Percentiles rank a stretch among this genome's conserved stretches.
phyloP scores from a whole-genome alignment of 2,329 filamentous ascomycete genomes.

The Gaeumannomyces tritici region DNA sequence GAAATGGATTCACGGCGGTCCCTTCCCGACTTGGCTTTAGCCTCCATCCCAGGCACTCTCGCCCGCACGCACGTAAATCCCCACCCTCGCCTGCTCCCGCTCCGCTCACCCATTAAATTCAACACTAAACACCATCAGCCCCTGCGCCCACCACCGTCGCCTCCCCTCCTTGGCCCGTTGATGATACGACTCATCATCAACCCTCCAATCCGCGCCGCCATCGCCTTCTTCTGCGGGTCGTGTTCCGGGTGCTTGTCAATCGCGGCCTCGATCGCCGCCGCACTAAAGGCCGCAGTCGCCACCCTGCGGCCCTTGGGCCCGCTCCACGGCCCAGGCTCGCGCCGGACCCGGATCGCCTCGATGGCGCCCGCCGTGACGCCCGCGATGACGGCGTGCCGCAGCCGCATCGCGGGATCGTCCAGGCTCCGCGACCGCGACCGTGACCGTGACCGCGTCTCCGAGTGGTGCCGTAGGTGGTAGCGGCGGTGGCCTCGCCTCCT shows the following conservation, averaged over 20 bases:
- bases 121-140: not conserved
- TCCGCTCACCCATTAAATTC: no score
- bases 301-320: constrained; percentile 9
- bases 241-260: constrained; percentile 5
- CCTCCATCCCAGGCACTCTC: no score
- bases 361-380: constrained; percentile 10
- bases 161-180: not conserved
- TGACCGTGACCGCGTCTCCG: not conserved
- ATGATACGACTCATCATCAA: not conserved
- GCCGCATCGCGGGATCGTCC: not conserved
- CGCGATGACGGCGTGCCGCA: constrained; percentile 17
- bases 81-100: no score
- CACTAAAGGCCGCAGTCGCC: constrained; percentile 12
- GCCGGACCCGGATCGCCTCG: constrained; percentile 11
- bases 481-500: not conserved
- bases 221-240: not conserved
- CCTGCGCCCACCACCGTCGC: not conserved
- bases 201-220: not conserved
- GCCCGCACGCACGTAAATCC: no score
- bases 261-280: constrained; percentile 10
- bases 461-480: not conserved
- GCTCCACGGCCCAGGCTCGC: constrained; percentile 9
- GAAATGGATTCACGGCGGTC: not conserved
- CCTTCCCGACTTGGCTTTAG: no score
- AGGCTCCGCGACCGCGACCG: not conserved